Evolutionary conservation across 495 filamentous ascomycete genomes (phyloP).

Genomic region (Xylaria acuta): DNA sequence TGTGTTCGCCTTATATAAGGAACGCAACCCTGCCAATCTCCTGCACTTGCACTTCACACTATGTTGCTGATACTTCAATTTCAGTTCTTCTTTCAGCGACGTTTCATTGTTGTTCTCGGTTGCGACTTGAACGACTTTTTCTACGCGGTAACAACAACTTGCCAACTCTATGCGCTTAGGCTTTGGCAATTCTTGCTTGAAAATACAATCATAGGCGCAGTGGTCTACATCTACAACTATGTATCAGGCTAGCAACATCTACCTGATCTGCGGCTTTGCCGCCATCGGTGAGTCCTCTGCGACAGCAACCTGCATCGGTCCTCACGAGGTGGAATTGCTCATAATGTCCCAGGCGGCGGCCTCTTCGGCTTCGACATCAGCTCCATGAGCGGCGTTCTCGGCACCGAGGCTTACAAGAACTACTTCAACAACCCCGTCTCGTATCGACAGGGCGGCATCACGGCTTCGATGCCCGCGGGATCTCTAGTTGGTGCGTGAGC

Average conservation of each 20-base stretch:
- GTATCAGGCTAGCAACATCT: conserved; percentile 60
- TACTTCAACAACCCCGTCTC: conserved; percentile 64
- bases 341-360: conserved; percentile 56
- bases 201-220: neutral
- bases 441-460: conserved; percentile 68
- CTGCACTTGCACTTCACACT: neutral
- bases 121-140: neutral
- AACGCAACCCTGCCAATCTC: neutral
- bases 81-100: neutral
- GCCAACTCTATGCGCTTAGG: neutral
- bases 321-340: neutral
- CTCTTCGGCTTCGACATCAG: conserved; percentile 79
- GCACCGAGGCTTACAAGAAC: conserved; percentile 64
- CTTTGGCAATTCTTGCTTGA: neutral
- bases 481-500: conserved; percentile 61
- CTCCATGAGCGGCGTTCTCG: conserved; percentile 72
- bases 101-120: neutral
- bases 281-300: conserved; percentile 59
- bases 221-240: conserved; percentile 27
- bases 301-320: neutral
- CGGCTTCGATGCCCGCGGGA: conserved; percentile 76
- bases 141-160: neutral
- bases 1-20: neutral
- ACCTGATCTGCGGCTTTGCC: conserved; percentile 68
- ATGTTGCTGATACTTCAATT: neutral